Conservation (phyloP, 768 basidiomycete genomes). For the Leccinellum rugosiceps region DNA sequence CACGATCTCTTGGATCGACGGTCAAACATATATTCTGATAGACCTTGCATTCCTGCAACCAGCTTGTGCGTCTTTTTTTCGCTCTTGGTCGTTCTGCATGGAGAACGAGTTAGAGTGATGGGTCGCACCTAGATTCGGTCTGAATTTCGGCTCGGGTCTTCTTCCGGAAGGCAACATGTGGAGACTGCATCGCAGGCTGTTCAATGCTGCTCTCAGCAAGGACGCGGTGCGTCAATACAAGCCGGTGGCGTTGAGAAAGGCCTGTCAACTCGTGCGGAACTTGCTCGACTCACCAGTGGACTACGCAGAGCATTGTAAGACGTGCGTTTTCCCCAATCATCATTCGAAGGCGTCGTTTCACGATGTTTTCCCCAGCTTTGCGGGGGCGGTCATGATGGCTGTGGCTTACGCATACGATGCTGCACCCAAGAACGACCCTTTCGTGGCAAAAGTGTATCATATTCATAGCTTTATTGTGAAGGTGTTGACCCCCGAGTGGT, state of each 20-base stretch:
- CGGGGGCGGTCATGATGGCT: slow-evolving; percentile 23
- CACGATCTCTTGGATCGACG: slow-evolving; percentile 25
- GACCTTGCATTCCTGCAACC: slow-evolving; percentile 21
- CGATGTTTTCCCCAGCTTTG: slow-evolving; percentile 12
- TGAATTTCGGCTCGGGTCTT: slow-evolving; percentile 29
- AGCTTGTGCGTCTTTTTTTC: slow-evolving; percentile 12
- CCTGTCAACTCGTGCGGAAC: slow-evolving; percentile 21
- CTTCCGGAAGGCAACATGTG: slow-evolving; percentile 30
- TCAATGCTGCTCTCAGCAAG: slow-evolving; percentile 19
- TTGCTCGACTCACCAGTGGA: slow-evolving; percentile 17
- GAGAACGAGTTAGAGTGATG: not conserved
- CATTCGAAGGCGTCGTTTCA: not conserved
- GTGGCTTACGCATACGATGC: slow-evolving; percentile 26
- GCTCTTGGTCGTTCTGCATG: not conserved
- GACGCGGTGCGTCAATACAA: slow-evolving; percentile 9
- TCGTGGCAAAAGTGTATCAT: slow-evolving; percentile 19
- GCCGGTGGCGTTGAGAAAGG: slow-evolving; percentile 14
- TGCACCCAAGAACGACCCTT: slow-evolving; percentile 20
- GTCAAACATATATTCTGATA: slow-evolving; percentile 26
- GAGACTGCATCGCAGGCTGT: slow-evolving; percentile 31
- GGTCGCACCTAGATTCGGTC: slow-evolving; percentile 19
- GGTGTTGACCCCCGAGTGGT: slow-evolving; percentile 20
- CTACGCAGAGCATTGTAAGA: slow-evolving; percentile 13
- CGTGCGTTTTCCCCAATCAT: slow-evolving; percentile 13
- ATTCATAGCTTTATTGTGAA: slow-evolving; percentile 8